phyloP scores from a whole-genome alignment of 169 alveolate species.

The Babesia gibsoni region DNA sequence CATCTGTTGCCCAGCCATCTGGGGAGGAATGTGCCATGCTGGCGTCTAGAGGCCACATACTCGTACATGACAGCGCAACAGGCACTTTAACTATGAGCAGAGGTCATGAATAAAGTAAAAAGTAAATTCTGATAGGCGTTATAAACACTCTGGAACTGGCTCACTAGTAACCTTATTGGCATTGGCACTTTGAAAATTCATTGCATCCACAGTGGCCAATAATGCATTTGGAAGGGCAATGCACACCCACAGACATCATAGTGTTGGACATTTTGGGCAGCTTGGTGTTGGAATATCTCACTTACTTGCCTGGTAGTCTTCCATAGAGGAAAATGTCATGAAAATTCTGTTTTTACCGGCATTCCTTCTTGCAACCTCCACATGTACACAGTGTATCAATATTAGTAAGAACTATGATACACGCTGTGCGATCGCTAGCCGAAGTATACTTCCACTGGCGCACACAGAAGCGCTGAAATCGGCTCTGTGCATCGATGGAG shows the following conservation, averaged over 20 bases:
- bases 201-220: too few relatives aligned
- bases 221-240: too few relatives aligned
- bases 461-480: too few relatives aligned
- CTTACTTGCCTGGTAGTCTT: too few relatives aligned
- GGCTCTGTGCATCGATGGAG: too few relatives aligned
- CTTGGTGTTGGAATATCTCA: too few relatives aligned
- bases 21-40: conserved; percentile 37
- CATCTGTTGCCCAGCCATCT: conserved; percentile 16
- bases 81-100: not conserved
- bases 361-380: not conserved
- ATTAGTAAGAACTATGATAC: too few relatives aligned
- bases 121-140: not conserved
- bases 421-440: too few relatives aligned
- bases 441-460: too few relatives aligned
- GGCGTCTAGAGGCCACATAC: not conserved
- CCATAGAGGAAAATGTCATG: conserved; percentile 11
- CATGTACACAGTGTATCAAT: conserved; percentile 17
- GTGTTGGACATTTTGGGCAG: too few relatives aligned
- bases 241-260: too few relatives aligned
- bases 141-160: not conserved
- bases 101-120: not conserved
- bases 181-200: conserved; percentile 29
- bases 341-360: not conserved
- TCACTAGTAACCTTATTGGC: conserved; percentile 13
- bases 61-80: not conserved